Base-by-base conservation (phyloP, 2,329 filamentous ascomycete species). In the Scytalidium lignicola region DNA sequence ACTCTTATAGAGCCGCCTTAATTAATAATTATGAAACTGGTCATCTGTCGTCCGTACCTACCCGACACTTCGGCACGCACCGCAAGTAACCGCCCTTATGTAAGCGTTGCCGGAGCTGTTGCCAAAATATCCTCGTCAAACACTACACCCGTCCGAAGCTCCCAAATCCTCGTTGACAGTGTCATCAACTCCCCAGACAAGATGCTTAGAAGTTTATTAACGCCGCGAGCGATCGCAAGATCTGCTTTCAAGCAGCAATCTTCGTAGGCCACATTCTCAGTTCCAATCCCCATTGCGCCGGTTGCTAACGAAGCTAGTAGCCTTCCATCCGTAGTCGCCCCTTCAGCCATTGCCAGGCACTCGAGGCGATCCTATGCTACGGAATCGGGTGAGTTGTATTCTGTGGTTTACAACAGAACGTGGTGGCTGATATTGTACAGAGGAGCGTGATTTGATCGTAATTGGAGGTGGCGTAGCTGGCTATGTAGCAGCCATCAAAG, bases 401-500 rank as follows among this genome's bases (percentile, higher is more conserved):
- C 65, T 48, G 64, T 61, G 52, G 60, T 78, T 57, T 70, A 70
- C 64, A 69, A 75, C 54, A 69, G 78, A 63, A 68, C 70, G 55
- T 67, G 70, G 58, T 70, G 73, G 71, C 73, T 74, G 70, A 77
- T 77, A 69, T 73, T 72, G 54, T 79, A 76, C 69, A 90, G 90
- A 91, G 71, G 90, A 96, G 71, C 95, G 96, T 73, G 93, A 99
- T 71, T 79, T 99, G 49, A 86, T 99, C 66, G 91, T 99, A 73
- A 96, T 99, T 66, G 93, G 93, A 65, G 93, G 93, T 70, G 93
- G 93, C 75, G 93, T 97, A 65, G 93, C 92, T 62, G 93, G 93
- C 67, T 99, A 99, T 75, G 93, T 99, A 65, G 92, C 93, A 58
- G 93, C 93, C 64, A 99, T 99, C 79, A 99, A 97, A 78, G 93